Percentiles rank a stretch among this genome's conserved stretches.
phyloP scores from a whole-genome alignment of 2,329 filamentous ascomycete genomes.

The Aspergillus texensis region DNA sequence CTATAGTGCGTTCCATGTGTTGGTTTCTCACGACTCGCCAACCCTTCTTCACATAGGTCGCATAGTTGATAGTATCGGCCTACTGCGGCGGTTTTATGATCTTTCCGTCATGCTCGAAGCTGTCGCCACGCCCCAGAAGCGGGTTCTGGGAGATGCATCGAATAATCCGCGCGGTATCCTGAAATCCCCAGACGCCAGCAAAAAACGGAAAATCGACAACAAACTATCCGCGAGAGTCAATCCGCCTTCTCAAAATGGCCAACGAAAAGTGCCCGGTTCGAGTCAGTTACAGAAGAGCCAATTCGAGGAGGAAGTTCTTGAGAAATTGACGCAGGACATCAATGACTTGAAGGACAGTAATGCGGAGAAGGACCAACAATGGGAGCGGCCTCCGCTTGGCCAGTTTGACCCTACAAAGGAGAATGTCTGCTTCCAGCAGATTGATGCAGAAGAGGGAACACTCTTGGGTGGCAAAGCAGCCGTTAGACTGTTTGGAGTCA shows the following conservation, averaged over 20 bases:
- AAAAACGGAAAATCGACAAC: conserved; percentile 81
- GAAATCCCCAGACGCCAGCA: conserved; percentile 59
- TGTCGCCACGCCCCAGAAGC: conserved; percentile 63
- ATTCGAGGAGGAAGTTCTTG: conserved; percentile 91
- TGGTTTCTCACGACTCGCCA: background rate
- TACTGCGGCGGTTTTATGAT: conserved; percentile 18
- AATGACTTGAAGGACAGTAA: conserved; percentile 82
- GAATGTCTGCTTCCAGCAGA: conserved; percentile 87
- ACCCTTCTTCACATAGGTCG: background rate
- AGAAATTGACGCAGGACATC: conserved; percentile 95
- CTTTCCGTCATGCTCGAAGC: conserved; percentile 43
- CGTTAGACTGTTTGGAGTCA: conserved; percentile 93
- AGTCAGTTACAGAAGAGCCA: conserved; percentile 77
- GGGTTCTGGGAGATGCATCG: conserved; percentile 69
- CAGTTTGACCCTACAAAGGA: conserved; percentile 67
- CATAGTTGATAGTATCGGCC: background rate
- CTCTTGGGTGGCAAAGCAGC: conserved; percentile 74
- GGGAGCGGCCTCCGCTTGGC: conserved; percentile 69
- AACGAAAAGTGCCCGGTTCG: conserved; percentile 60
- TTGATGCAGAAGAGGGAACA: conserved; percentile 89
- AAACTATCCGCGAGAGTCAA: conserved; percentile 56
- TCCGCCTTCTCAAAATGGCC: conserved; percentile 62
- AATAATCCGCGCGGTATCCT: conserved; percentile 65
- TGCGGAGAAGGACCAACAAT: conserved; percentile 89
- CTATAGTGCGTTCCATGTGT: background rate